Percentiles rank a stretch among this genome's conserved stretches.
These are phyloP conservation scores for Calocybe gangraenosa DNA, from an alignment of 768 basidiomycete genomes.

Conservation along the genomic window DNA sequence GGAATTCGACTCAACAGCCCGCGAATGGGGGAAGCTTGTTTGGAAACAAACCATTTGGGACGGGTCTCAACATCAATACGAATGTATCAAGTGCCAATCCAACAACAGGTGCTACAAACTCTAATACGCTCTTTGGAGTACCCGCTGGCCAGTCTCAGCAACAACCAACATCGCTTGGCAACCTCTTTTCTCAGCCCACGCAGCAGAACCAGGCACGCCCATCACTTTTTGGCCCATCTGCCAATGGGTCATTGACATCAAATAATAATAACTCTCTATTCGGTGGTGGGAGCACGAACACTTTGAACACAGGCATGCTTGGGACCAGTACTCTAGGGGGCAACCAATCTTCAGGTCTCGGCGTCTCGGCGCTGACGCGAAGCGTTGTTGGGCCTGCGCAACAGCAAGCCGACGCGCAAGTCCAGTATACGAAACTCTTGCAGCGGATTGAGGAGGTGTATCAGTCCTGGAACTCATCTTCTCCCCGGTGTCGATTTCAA, in stretches of 20 bases:
- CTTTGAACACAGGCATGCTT: conserved; percentile 14
- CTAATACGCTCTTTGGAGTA: conserved; percentile 21
- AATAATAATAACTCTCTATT: conserved; percentile 17
- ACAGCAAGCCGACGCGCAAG: conserved; percentile 56
- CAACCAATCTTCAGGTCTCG: conserved; percentile 20
- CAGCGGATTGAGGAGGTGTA: conserved; percentile 63
- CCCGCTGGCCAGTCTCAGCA: conserved; percentile 21
- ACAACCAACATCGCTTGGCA: not conserved
- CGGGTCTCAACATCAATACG: conserved; percentile 20
- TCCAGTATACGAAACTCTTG: conserved; percentile 48
- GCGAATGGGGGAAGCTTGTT: conserved; percentile 12
- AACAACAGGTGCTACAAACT: conserved; percentile 15
- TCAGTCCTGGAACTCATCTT: conserved; percentile 67
- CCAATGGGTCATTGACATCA: no score
- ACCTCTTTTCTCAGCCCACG: conserved; percentile 23
- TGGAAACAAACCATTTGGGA: conserved; percentile 21
- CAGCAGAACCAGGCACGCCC: conserved; percentile 23
- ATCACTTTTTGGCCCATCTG: conserved; percentile 21
- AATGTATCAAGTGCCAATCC: conserved; percentile 25
- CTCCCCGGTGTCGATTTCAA: conserved; percentile 76
- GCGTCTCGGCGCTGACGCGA: conserved; percentile 33
- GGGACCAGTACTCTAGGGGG: conserved; percentile 31
- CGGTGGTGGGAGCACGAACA: conserved; percentile 21
- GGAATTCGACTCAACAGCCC: conserved; percentile 12
- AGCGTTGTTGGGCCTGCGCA: conserved; percentile 30